Evolutionary conservation across 495 filamentous ascomycete species (phyloP).

Genomic region (Clohesyomyces aquaticus): DNA sequence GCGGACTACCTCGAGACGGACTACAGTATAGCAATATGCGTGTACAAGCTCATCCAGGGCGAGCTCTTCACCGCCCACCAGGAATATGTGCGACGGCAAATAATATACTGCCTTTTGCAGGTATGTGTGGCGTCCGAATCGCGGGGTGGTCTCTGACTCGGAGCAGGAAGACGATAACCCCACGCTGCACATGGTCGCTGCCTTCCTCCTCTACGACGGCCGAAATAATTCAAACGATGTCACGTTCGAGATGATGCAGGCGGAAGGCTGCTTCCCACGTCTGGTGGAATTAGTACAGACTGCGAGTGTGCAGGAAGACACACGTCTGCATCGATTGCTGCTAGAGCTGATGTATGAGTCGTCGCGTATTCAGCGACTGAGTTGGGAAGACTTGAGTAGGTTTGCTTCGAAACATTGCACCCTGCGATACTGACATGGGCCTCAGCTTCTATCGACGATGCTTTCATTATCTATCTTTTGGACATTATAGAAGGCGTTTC

Average conservation of each 20-base stretch:
- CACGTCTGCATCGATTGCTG: conserved; percentile 75
- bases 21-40: conserved; percentile 82
- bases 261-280: conserved; percentile 79
- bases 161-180: conserved; percentile 74
- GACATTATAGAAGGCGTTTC: conserved; percentile 85
- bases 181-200: conserved; percentile 78
- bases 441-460: conserved; percentile 74
- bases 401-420: not conserved
- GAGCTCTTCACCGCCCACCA: conserved; percentile 70
- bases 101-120: conserved; percentile 88
- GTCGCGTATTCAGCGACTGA: conserved; percentile 86
- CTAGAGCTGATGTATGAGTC: conserved; percentile 96
- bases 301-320: conserved; percentile 62
- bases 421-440: not conserved
- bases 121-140: conserved; percentile 48
- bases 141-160: conserved; percentile 10
- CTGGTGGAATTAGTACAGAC: conserved; percentile 79
- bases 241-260: conserved; percentile 83
- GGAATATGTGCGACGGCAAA: conserved; percentile 89
- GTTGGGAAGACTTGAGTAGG: conserved; percentile 73
- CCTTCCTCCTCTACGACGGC: conserved; percentile 90
- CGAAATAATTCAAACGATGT: conserved; percentile 74
- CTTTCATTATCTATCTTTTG: conserved; percentile 82
- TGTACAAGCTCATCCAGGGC: conserved; percentile 78
- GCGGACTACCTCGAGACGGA: conserved; percentile 83